Conservation (phyloP, 2,329 filamentous ascomycete species). For the Plenodomus tracheiphilus region DNA sequence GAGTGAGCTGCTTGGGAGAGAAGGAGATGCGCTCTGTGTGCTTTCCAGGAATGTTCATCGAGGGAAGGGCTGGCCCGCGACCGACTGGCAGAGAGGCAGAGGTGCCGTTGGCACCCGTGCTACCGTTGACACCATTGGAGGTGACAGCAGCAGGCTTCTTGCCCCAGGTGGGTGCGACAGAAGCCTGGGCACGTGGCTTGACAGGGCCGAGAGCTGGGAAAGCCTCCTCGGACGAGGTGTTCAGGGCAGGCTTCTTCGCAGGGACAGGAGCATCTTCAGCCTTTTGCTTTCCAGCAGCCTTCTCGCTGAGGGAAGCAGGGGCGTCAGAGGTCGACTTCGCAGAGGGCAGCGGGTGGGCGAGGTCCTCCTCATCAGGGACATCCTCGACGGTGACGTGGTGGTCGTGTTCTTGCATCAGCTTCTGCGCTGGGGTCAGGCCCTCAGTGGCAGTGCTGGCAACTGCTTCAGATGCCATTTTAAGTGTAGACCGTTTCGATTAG, state of each 20-base stretch:
- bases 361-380: constrained; percentile 75
- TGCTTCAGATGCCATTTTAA: constrained; percentile 45
- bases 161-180: constrained; percentile 76
- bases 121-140: constrained; percentile 54
- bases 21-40: constrained; percentile 77
- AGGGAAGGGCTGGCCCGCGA: constrained; percentile 52
- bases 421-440: constrained; percentile 54
- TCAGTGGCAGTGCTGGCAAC: constrained; percentile 39
- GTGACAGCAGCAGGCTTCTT: constrained; percentile 61
- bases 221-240: constrained; percentile 85
- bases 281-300: constrained; percentile 71
- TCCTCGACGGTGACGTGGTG: constrained; percentile 78
- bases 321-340: constrained; percentile 36
- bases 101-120: constrained; percentile 51
- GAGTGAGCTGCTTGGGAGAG: constrained; percentile 74
- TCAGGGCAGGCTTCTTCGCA: constrained; percentile 55
- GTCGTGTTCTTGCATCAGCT: constrained; percentile 67
- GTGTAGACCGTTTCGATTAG: constrained; percentile 43
- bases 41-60: constrained; percentile 79
- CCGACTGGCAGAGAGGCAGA: constrained; percentile 51
- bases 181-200: constrained; percentile 63
- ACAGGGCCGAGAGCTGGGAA: constrained; percentile 88
- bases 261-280: constrained; percentile 51
- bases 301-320: constrained; percentile 56
- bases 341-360: constrained; percentile 60